Percentiles rank a stretch among this genome's conserved stretches.
Conservation (phyloP, 2,329 filamentous ascomycete genomes). For the Microcyclospora tardicrescens region DNA sequence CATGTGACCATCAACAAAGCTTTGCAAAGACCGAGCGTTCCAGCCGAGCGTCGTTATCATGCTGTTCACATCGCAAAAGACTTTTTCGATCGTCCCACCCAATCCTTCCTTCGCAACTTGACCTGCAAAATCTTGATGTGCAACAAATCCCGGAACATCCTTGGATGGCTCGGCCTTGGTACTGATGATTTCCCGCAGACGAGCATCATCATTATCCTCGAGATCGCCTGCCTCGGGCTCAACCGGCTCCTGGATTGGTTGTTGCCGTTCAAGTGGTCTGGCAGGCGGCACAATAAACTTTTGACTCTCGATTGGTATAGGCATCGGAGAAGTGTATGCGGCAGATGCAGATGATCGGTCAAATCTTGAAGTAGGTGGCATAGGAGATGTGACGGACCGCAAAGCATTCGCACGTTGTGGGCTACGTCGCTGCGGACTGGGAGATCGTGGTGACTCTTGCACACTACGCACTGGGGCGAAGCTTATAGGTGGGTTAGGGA, state of each 20-base stretch:
- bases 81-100: slow-evolving; percentile 36
- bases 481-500: slow-evolving; percentile 37
- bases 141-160: slow-evolving; percentile 55
- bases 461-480: slow-evolving; percentile 38
- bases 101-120: slow-evolving; percentile 28
- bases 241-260: slow-evolving; percentile 20
- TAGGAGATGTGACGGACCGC: slow-evolving; percentile 41
- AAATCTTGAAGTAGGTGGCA: slow-evolving; percentile 5
- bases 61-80: slow-evolving; percentile 70
- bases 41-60: slow-evolving; percentile 91
- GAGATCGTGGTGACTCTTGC: slow-evolving; percentile 46
- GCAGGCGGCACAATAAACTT: slow-evolving; percentile 20
- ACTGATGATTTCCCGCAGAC: slow-evolving; percentile 51
- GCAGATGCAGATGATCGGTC: not conserved
- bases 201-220: slow-evolving; percentile 56
- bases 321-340: not conserved
- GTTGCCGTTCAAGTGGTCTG: slow-evolving; percentile 18
- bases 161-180: slow-evolving; percentile 47
- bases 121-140: slow-evolving; percentile 34
- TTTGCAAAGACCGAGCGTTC: slow-evolving; percentile 56
- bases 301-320: slow-evolving; percentile 16
- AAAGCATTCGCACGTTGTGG: slow-evolving; percentile 21
- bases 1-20: slow-evolving; percentile 54
- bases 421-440: slow-evolving; percentile 41
- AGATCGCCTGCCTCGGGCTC: slow-evolving; percentile 35